Percentiles rank a stretch among this genome's conserved stretches.
phyloP scores from a whole-genome alignment of 2,329 filamentous ascomycete genomes.

The Colletotrichum chlorophyti region DNA sequence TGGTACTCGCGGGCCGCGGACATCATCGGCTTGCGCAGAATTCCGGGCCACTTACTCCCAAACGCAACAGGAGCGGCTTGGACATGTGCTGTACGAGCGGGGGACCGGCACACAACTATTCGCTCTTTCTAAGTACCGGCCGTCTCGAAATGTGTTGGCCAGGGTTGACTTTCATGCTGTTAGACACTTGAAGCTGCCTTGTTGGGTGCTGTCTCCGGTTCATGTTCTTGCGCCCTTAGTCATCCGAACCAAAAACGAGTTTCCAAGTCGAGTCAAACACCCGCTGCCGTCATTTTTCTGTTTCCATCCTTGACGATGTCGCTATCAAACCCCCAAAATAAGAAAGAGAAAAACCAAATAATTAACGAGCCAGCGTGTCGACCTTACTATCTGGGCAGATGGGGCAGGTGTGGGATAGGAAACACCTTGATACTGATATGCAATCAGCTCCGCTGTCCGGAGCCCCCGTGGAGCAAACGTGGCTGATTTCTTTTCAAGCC shows the following conservation, averaged over 20 bases:
- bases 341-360: too few species aligned
- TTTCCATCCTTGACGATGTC: neutral
- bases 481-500: conserved; percentile 9
- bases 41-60: neutral
- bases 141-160: too few species aligned
- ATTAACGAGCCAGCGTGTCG: neutral
- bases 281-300: conserved; percentile 2
- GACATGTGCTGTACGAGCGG: neutral
- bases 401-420: neutral
- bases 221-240: too few species aligned
- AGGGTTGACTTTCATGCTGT: too few species aligned
- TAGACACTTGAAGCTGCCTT: too few species aligned
- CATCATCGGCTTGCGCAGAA: neutral
- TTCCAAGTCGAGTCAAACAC: neutral
- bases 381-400: conserved; percentile 9
- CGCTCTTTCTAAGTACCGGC: too few species aligned
- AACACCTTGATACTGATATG: neutral
- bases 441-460: conserved; percentile 5
- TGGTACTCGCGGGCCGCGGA: neutral
- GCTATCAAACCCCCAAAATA: conserved; percentile 1
- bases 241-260: too few species aligned
- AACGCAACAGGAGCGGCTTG: neutral
- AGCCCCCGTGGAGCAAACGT: conserved; percentile 13
- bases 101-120: too few species aligned
- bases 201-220: too few species aligned